A percentile compares a stretch with the other conserved stretches of the same genome.
Conservation (phyloP, 345 rosid species). For the Eucalyptus regnans region DNA sequence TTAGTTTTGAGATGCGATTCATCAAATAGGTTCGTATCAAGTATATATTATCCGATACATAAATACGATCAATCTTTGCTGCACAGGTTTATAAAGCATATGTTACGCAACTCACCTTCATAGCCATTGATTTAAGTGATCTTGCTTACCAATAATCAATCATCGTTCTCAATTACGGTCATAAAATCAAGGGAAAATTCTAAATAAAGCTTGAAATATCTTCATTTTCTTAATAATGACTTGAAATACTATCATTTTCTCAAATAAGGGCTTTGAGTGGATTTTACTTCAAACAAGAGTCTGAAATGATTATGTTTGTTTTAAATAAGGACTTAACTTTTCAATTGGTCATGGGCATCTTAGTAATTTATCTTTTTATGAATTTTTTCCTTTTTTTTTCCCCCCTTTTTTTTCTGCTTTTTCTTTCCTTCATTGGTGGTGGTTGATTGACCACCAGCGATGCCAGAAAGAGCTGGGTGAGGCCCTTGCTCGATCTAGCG, state of each 20-base stretch:
- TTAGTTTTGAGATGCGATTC: neutral
- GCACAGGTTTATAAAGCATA: neutral
- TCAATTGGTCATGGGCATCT: accelerated
- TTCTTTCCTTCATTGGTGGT: too few species aligned
- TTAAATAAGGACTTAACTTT: too few species aligned
- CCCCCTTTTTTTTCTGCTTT: accelerated
- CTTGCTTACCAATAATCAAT: neutral
- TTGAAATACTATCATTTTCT: too few species aligned
- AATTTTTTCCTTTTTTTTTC: too few species aligned
- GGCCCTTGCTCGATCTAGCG: accelerated
- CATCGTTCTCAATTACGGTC: too few species aligned
- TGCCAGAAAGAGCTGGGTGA: accelerated
- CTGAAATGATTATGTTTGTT: accelerated
- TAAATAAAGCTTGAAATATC: accelerated
- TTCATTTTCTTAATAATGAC: accelerated
- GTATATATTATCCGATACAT: neutral
- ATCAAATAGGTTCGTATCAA: accelerated
- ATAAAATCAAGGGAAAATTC: too few species aligned
- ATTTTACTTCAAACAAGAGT: accelerated
- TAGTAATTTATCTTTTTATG: too few species aligned
- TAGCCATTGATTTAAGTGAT: neutral
- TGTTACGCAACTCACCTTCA: neutral
- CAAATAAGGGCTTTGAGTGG: accelerated
- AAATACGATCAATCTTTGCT: neutral
- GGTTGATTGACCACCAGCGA: accelerated